phyloP scores from a whole-genome alignment of 2,329 filamentous ascomycete genomes.

The Calonectria ilicicola region DNA sequence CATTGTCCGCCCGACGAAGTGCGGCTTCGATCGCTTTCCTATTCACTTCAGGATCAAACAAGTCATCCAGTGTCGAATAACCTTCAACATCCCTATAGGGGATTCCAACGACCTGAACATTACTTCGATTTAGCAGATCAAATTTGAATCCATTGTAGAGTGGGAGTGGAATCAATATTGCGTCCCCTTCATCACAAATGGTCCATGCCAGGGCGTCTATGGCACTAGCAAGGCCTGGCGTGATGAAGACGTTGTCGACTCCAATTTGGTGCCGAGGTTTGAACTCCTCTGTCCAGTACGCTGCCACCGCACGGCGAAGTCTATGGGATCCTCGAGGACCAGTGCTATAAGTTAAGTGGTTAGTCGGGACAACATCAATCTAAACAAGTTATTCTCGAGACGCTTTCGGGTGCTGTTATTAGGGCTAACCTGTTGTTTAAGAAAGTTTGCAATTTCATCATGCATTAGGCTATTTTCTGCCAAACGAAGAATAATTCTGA shows the following conservation, averaged over 20 bases:
- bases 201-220: not conserved
- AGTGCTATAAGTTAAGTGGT: not conserved
- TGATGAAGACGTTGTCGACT: not conserved
- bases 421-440: not conserved
- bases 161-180: not conserved
- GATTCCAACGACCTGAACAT: not conserved
- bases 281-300: not conserved
- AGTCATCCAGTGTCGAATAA: not conserved
- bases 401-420: not conserved
- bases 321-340: not conserved
- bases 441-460: not conserved
- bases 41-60: not conserved
- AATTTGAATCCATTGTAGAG: conserved; percentile 1
- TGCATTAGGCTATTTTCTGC: conserved; percentile 4
- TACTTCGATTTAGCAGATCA: not conserved
- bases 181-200: not conserved
- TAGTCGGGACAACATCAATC: not conserved
- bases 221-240: not conserved
- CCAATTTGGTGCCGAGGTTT: not conserved
- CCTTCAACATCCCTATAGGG: not conserved
- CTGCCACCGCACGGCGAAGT: not conserved
- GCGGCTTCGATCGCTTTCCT: not conserved
- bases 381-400: not conserved
- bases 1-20: not conserved
- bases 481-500: not conserved